Evolutionary conservation across 192 early-diverging fungal species (phyloP).

Genomic region (Ramicandelaber brevisporus): DNA sequence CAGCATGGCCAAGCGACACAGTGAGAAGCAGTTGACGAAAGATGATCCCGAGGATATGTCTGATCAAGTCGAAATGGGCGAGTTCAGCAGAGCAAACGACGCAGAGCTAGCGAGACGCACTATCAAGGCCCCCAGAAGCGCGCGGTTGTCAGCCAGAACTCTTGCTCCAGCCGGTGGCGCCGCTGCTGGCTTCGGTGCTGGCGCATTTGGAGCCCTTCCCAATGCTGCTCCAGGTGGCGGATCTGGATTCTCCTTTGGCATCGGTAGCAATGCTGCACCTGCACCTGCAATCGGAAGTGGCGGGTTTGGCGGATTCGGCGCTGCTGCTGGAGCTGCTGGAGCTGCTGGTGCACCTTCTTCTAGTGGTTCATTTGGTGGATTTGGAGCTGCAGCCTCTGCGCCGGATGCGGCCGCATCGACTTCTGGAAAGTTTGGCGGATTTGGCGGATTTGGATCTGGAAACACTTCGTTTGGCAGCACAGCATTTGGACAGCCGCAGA

Average conservation of each 20-base stretch:
- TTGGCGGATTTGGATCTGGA: slow-evolving; percentile 3
- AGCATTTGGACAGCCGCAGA: not conserved
- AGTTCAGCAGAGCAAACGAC: slow-evolving; percentile 9
- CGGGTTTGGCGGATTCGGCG: too few species aligned
- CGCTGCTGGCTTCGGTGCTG: too few species aligned
- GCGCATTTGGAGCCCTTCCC: too few species aligned
- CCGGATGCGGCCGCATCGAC: not conserved
- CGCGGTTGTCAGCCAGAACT: too few species aligned
- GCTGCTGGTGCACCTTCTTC: too few species aligned
- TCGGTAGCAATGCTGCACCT: too few species aligned
- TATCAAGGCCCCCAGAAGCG: too few species aligned
- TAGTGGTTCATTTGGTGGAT: slow-evolving; percentile 10
- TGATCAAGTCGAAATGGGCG: slow-evolving; percentile 1
- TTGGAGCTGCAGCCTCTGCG: slow-evolving; percentile 3
- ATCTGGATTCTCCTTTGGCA: too few species aligned
- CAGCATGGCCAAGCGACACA: slow-evolving; percentile 16
- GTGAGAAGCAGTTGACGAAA: slow-evolving; percentile 18
- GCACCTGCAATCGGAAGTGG: too few species aligned
- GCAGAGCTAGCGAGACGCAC: slow-evolving; percentile 5
- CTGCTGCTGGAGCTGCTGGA: too few species aligned
- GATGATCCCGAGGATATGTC: slow-evolving; percentile 6
- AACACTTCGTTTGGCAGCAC: slow-evolving; percentile 1
- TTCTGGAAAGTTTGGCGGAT: not conserved
- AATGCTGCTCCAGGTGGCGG: too few species aligned
- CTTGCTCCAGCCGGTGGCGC: too few species aligned